phyloP scores from a whole-genome alignment of 164 flowering plant genomes.

The Euptelea pleiosperma region DNA sequence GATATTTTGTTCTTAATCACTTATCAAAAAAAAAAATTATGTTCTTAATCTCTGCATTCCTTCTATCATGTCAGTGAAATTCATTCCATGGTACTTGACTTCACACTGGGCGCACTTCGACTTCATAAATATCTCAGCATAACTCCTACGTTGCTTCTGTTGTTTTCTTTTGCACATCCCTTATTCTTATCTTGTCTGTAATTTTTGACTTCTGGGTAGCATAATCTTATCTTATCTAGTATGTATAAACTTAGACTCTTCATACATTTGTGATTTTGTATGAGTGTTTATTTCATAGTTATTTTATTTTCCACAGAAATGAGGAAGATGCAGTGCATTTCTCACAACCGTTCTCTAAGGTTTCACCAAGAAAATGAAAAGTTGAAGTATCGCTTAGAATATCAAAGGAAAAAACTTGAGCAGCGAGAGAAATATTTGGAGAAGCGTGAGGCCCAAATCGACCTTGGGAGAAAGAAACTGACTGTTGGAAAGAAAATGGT shows the following conservation, averaged over 20 bases:
- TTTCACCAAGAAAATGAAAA: conserved; percentile 6
- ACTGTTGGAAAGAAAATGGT: conserved; percentile 16
- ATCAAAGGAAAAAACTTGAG: conserved; percentile 12
- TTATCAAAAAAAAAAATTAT: too few species aligned
- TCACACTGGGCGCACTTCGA: too few species aligned
- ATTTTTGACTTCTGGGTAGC: not conserved
- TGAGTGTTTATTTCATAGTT: too few species aligned
- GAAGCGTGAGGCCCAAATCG: conserved; percentile 9
- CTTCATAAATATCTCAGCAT: too few species aligned
- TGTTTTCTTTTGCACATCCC: too few species aligned
- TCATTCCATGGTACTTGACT: too few species aligned
- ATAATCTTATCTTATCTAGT: not conserved
- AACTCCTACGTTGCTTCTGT: too few species aligned
- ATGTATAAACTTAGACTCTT: too few species aligned
- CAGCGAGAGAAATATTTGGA: conserved; percentile 15
- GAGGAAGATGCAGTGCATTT: conserved; percentile 16
- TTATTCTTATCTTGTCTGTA: too few species aligned
- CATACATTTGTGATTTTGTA: not conserved
- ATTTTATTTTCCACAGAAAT: conserved; percentile 13
- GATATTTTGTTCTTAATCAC: too few species aligned
- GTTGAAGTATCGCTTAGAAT: conserved; percentile 9
- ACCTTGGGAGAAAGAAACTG: conserved; percentile 1
- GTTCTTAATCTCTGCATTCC: too few species aligned
- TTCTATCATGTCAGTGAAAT: too few species aligned
- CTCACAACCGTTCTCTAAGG: not conserved